Base-by-base conservation (phyloP, 1,139 yeast species). In the Nakaseomyces glabratus region DNA sequence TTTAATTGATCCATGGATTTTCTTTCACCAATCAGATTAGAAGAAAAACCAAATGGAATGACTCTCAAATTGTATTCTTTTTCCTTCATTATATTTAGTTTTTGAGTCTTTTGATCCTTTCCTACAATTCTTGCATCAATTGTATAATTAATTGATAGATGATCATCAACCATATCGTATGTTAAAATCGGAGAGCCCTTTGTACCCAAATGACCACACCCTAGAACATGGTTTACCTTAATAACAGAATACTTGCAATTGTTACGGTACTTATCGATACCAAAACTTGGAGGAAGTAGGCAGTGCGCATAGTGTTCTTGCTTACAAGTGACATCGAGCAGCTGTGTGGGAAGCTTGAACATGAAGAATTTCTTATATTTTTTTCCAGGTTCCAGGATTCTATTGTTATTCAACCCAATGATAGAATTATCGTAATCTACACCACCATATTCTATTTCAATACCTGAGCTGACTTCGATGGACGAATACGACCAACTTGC, bases 241-340 rank as follows among this genome's bases (percentile, higher is more conserved):
- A 59, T 49, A 2, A 45, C 34, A 54, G 44, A 66, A 33, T 52
- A 52, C 25, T 45, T 47, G 1, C 58, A 52, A 10, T 43, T 38
- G 65, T 45, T 43, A 28, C 45, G 45, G 10, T 69, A 62, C 12
- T 55, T 52, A 47, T 73, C 78, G 3, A 74, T 52, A 4, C 85
- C 85, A 52, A 73, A 60, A 11, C 81, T 66, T 5, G 85, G 84
- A 0, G 85, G 85, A 2, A 78, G 65, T 33, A 70, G 52, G 19
- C 70, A 61, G 50, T 78, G 85, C 1, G 71, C 62, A 17, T 68
- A 57, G 13, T 69, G 57, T 18, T 69, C 67, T 41, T 74, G 73
- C 14, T 67, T 62, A 49, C 86, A 78, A 3, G 66, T 58, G 26
- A 66, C 68, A 47, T 77, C 85, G 26, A 78, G 55, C 21, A 76